Conservation (phyloP, 306 rosid genomes). For the Delonix regia region DNA sequence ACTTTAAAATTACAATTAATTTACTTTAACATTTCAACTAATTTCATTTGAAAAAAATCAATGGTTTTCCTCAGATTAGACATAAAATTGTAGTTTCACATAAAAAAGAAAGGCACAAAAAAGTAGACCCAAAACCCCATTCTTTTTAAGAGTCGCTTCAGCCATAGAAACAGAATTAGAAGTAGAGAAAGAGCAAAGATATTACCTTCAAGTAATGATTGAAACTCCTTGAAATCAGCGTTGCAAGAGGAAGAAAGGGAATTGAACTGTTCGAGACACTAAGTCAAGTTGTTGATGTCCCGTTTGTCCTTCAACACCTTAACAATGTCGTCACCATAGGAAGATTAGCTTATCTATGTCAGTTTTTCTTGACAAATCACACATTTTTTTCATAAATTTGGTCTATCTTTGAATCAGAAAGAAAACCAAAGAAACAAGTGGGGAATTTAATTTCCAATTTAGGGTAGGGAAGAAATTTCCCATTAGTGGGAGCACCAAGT, state of each 20-base stretch:
- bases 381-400: constrained; percentile 43
- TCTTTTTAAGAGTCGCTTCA: not conserved
- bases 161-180: not conserved
- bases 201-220: constrained; percentile 59
- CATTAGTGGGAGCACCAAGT: not conserved
- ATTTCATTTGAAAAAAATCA: not conserved
- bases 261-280: constrained; percentile 44
- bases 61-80: not conserved
- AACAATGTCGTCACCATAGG: constrained; percentile 63
- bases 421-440: not conserved
- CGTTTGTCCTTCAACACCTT: constrained; percentile 47
- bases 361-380: constrained; percentile 42
- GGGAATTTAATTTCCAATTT: not conserved
- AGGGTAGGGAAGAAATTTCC: not conserved
- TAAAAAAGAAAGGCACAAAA: not conserved
- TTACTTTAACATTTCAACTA: not conserved
- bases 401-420: not conserved
- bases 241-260: constrained; percentile 58
- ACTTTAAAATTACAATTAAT: not conserved
- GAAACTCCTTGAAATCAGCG: constrained; percentile 51
- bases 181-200: not conserved
- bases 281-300: constrained; percentile 51
- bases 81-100: not conserved
- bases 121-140: not conserved
- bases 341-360: constrained; percentile 50